phyloP scores from a whole-genome alignment of 139 green algal species.

The Chlorokybus atmophyticus region DNA sequence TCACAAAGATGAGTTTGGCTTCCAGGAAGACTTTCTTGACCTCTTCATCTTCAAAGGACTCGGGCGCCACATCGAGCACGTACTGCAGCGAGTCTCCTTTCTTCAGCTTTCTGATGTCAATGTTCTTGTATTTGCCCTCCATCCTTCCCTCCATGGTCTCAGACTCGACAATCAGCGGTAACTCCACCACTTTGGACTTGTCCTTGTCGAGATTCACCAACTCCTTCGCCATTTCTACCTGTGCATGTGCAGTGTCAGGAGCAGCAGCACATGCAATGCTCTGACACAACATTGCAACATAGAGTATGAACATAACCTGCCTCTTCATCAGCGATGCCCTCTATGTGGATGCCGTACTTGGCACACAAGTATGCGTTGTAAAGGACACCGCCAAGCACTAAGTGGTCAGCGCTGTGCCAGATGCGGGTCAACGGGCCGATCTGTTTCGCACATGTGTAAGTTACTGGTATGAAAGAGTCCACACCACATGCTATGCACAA shows the following conservation, averaged over 20 bases:
- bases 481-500: too few species aligned
- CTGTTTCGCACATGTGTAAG: too few species aligned
- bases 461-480: too few species aligned
- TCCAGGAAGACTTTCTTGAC: slow-evolving; percentile 6
- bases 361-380: slow-evolving; percentile 36
- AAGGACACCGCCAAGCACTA: slow-evolving; percentile 28
- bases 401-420: slow-evolving; percentile 14
- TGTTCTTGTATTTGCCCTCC: slow-evolving; percentile 17
- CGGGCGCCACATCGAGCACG: slow-evolving; percentile 19
- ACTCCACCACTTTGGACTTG: slow-evolving; percentile 8
- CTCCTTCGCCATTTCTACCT: slow-evolving; percentile 16
- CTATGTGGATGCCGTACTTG: slow-evolving; percentile 27
- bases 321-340: slow-evolving; percentile 19
- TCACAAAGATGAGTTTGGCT: slow-evolving; percentile 32
- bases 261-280: too few species aligned
- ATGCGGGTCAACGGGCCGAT: slow-evolving; percentile 21
- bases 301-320: too few species aligned
- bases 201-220: slow-evolving; percentile 14
- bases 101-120: slow-evolving; percentile 12
- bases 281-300: too few species aligned
- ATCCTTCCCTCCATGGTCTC: slow-evolving; percentile 12
- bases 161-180: slow-evolving; percentile 11
- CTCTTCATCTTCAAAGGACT: slow-evolving; percentile 5
- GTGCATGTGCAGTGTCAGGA: too few species aligned
- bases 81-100: slow-evolving; percentile 7